Percentiles rank a stretch among this genome's conserved stretches.
These are phyloP conservation scores for Pseudoneurospora amorphoporcata DNA, from an alignment of 495 filamentous ascomycete species.

Conservation along the genomic window DNA sequence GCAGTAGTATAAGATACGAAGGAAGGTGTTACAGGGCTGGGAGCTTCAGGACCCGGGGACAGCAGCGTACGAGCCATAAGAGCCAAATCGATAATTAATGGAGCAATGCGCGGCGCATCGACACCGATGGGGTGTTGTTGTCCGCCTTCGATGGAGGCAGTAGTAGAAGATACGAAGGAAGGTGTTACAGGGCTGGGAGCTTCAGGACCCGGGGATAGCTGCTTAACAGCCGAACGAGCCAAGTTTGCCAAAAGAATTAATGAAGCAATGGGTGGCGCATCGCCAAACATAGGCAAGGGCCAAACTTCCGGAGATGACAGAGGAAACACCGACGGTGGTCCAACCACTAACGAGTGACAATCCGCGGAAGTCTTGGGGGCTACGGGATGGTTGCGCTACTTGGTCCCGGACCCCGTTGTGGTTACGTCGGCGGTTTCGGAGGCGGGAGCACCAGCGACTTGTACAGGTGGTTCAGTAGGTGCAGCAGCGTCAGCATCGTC, in stretches of 20 bases:
- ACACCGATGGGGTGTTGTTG: not conserved
- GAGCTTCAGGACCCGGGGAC: too few species aligned
- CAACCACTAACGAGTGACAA: not conserved
- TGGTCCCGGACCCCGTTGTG: not conserved
- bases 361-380: not conserved
- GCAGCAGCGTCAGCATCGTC: conserved; percentile 23
- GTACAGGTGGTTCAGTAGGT: not conserved
- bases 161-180: too few species aligned
- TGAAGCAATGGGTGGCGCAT: not conserved
- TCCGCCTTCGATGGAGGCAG: not conserved
- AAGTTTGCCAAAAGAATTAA: not conserved
- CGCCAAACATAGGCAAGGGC: not conserved
- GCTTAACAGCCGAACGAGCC: not conserved
- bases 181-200: not conserved
- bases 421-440: not conserved
- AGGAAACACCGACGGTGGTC: not conserved
- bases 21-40: too few species aligned
- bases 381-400: not conserved
- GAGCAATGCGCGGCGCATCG: too few species aligned
- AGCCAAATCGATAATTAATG: too few species aligned
- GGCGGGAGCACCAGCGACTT: not conserved
- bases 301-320: not conserved
- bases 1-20: too few species aligned
- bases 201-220: not conserved
- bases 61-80: too few species aligned